Percentiles rank a stretch among this genome's conserved stretches.
phyloP scores from a whole-genome alignment of 78 protist genomes.

The Monosiga brevicollis region DNA sequence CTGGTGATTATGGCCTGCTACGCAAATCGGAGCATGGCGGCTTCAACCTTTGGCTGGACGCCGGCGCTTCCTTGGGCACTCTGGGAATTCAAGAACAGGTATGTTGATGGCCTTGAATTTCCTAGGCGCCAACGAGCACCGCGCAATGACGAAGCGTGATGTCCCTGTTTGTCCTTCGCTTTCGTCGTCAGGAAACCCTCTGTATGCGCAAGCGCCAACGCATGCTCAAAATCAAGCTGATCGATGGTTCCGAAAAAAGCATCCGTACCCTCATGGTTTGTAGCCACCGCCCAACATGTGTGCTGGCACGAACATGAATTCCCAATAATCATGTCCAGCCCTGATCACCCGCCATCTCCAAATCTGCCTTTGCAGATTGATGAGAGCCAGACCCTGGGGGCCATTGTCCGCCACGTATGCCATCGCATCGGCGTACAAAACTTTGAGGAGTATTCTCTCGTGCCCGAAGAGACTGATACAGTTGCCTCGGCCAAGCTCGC shows the following conservation, averaged over 20 bases:
- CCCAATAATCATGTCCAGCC: conserved; percentile 16
- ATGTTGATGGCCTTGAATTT: not conserved
- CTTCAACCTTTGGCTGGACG: not conserved
- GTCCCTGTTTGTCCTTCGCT: not conserved
- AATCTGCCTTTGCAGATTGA: conserved; percentile 30
- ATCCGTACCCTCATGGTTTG: not conserved
- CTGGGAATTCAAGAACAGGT: not conserved
- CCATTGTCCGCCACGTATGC: conserved; percentile 38
- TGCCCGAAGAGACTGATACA: not conserved
- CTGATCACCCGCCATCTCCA: not conserved
- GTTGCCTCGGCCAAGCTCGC: not conserved
- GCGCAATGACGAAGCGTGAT: not conserved
- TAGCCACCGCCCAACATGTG: not conserved
- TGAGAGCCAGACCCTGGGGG: conserved; percentile 50
- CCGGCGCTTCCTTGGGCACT: not conserved
- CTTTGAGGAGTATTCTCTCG: conserved; percentile 63
- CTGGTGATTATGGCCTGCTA: not conserved
- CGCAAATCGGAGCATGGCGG: not conserved
- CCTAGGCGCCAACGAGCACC: not conserved
- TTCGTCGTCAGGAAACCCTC: conserved; percentile 32
- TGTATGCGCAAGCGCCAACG: conserved; percentile 67
- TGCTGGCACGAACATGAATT: conserved; percentile 34
- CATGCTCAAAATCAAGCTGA: conserved; percentile 23
- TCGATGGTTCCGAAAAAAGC: conserved; percentile 17
- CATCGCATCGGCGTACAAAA: conserved; percentile 54